A percentile compares a stretch with the other conserved stretches of the same genome.
These are phyloP conservation scores for Suillus tomentosus DNA, from an alignment of 768 basidiomycete genomes.

Conservation along the genomic window DNA sequence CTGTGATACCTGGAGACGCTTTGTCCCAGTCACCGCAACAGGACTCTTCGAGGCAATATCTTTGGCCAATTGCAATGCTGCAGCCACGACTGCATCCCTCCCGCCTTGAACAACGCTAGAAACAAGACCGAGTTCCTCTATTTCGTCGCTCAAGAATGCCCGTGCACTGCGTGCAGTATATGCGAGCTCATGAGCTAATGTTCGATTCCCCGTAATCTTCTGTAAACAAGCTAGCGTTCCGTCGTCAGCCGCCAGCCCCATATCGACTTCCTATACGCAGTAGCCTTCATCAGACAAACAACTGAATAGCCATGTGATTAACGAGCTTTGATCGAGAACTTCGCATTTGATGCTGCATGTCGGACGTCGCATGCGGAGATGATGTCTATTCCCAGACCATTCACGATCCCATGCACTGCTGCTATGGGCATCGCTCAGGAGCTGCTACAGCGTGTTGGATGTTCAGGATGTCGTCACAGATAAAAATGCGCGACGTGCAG, in stretches of 20 bases:
- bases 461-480: slow-evolving; percentile 47
- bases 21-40: slow-evolving; percentile 74
- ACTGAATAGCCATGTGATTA: not conserved
- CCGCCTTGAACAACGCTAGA: slow-evolving; percentile 72
- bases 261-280: slow-evolving; percentile 70
- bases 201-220: slow-evolving; percentile 74
- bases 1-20: slow-evolving; percentile 77
- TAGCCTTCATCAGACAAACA: slow-evolving; percentile 6
- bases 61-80: slow-evolving; percentile 65
- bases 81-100: slow-evolving; percentile 61
- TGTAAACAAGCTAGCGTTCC: slow-evolving; percentile 84
- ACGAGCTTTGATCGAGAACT: slow-evolving; percentile 74
- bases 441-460: slow-evolving; percentile 76
- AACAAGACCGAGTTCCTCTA: slow-evolving; percentile 68
- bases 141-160: slow-evolving; percentile 67
- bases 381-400: slow-evolving; percentile 82
- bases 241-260: slow-evolving; percentile 86
- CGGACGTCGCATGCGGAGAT: slow-evolving; percentile 73
- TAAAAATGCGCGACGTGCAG: slow-evolving; percentile 53
- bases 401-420: slow-evolving; percentile 72
- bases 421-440: slow-evolving; percentile 71
- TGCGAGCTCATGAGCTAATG: slow-evolving; percentile 72
- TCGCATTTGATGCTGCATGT: slow-evolving; percentile 60
- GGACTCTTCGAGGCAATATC: slow-evolving; percentile 77
- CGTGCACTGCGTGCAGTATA: slow-evolving; percentile 55